A percentile compares a stretch with the other conserved stretches of the same genome.
Conservation (phyloP, 2,329 filamentous ascomycete genomes). For the Claviceps sp. region DNA sequence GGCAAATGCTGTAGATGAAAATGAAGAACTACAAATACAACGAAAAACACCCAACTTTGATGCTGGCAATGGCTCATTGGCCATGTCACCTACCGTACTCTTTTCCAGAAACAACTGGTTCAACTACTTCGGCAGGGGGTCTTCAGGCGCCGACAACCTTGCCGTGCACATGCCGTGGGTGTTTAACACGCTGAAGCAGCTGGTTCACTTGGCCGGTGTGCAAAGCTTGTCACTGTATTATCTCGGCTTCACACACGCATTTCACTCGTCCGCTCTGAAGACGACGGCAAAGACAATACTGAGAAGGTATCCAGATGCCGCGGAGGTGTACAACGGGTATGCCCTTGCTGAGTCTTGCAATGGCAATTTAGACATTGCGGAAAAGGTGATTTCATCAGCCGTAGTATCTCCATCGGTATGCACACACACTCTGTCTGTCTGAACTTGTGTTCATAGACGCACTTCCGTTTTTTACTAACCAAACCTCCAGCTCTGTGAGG, state of each 20-base stretch:
- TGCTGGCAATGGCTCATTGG: slow-evolving; percentile 16
- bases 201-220: slow-evolving; percentile 32
- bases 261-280: slow-evolving; percentile 39
- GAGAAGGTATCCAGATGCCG: slow-evolving; percentile 50
- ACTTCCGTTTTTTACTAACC: slow-evolving; percentile 1
- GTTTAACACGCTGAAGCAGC: slow-evolving; percentile 39
- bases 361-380: slow-evolving; percentile 43
- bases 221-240: slow-evolving; percentile 49
- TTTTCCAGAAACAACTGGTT: slow-evolving; percentile 37
- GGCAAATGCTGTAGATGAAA: not conserved
- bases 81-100: slow-evolving; percentile 35
- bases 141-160: slow-evolving; percentile 6
- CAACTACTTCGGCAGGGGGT: slow-evolving; percentile 19
- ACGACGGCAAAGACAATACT: slow-evolving; percentile 63
- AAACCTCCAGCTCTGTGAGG: slow-evolving; percentile 8
- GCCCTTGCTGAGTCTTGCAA: slow-evolving; percentile 54
- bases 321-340: slow-evolving; percentile 67
- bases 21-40: slow-evolving; percentile 9
- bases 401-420: slow-evolving; percentile 27
- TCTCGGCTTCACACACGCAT: slow-evolving; percentile 49
- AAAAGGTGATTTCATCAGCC: slow-evolving; percentile 54
- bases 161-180: slow-evolving; percentile 32
- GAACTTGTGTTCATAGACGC: not conserved
- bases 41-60: slow-evolving; percentile 17
- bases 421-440: not conserved